phyloP scores from a whole-genome alignment of 2,329 filamentous ascomycete species.

The Ambrosiella cleistominuta region DNA sequence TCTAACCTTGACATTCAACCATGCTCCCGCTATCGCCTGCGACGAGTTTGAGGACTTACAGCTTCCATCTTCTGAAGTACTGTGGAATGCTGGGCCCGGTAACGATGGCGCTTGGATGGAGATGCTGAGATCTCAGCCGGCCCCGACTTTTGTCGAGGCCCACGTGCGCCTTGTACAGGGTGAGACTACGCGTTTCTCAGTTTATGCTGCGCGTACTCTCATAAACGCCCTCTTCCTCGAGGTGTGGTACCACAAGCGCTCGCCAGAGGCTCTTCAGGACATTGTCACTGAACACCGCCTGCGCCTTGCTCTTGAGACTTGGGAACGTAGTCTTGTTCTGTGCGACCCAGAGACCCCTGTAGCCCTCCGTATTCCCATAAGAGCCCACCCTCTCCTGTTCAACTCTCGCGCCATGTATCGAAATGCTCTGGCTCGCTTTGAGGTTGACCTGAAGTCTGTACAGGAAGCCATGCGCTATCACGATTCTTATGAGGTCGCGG shows the following conservation, averaged over 20 bases:
- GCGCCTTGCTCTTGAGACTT: slow-evolving; percentile 87
- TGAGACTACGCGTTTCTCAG: slow-evolving; percentile 77
- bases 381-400: slow-evolving; percentile 72
- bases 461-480: slow-evolving; percentile 95
- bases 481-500: slow-evolving; percentile 90
- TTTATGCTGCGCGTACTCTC: slow-evolving; percentile 93
- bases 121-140: slow-evolving; percentile 44
- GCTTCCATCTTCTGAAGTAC: slow-evolving; percentile 77
- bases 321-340: slow-evolving; percentile 87
- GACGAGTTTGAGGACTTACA: slow-evolving; percentile 92
- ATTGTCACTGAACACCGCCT: slow-evolving; percentile 98
- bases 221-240: slow-evolving; percentile 97
- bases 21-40: slow-evolving; percentile 94
- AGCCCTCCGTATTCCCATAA: background rate
- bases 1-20: slow-evolving; percentile 88
- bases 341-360: slow-evolving; percentile 85
- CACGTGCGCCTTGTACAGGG: slow-evolving; percentile 94
- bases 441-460: slow-evolving; percentile 88
- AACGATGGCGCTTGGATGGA: slow-evolving; percentile 79
- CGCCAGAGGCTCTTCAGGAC: slow-evolving; percentile 90
- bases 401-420: slow-evolving; percentile 96
- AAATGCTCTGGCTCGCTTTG: slow-evolving; percentile 77
- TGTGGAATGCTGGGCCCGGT: slow-evolving; percentile 73
- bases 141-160: slow-evolving; percentile 78
- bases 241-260: slow-evolving; percentile 98